Base-by-base conservation (phyloP, 2,329 filamentous ascomycete genomes). In the Hymenoscyphus occultus region DNA sequence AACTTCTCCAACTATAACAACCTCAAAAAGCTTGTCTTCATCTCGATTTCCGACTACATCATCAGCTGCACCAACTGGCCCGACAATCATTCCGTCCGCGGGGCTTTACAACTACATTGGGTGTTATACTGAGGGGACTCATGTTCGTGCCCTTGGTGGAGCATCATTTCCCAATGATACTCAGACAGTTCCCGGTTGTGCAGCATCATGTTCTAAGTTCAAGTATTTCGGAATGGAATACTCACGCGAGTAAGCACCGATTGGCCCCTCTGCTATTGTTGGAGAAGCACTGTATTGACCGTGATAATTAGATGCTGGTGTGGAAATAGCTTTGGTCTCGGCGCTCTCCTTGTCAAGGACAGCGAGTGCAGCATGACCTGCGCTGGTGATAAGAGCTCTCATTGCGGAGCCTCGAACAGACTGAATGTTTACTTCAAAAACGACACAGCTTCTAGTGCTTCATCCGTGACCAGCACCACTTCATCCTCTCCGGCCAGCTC, bases 151-250 rank as follows among this genome's bases (percentile, higher is more conserved):
- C 3, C 69, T 76, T 54, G 48, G 62, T 28, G 63, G 61, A 14
- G 65, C 67, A 1, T 69, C 64, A 9, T 68, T 62, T 45, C 69
- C 69, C 16, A 65, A 68, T 32, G 67, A 73, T 51, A 63, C 63
- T 12, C 73, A 75, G 69, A 74, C 74, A 1, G 67, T 76, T 42
- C 69, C 75, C 40, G 65, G 61, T 12, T 78, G 76, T 45, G 69
- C 67, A 5, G 45, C 57, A 4, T 62, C 62, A 16, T 72, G 71
- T 51, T 61, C 65, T 1, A 61, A 39, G 5, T 71, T 60, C 48
- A 65, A 32, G 2, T 71, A 72, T 54, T 71, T 69, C 40, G 71
- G 71, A 48, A 39, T 60, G 32, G 61, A 70, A 42, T 70, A 68
- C 42, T 66, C 65, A 12, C 59, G 69, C 13, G 71, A 73, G 62